Evolutionary conservation across 805 yeast species (phyloP).

Genomic region (Nakazawaea ambrosiae): DNA sequence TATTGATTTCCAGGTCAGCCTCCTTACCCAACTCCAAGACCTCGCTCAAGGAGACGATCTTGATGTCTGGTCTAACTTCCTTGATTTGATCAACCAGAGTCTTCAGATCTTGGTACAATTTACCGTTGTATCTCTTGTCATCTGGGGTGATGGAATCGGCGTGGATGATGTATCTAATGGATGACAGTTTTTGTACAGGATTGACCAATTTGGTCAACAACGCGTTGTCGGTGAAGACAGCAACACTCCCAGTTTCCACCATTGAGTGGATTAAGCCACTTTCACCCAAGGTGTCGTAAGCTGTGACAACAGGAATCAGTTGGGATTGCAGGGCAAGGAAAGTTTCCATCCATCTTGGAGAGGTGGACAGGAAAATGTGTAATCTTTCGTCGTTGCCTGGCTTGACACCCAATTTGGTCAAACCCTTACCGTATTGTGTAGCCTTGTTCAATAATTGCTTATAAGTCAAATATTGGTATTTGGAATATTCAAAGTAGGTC

Average conservation of each 20-base stretch:
- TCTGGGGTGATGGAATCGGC: constrained; percentile 49
- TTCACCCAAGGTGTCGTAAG: constrained; percentile 93
- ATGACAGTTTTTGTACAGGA: constrained; percentile 60
- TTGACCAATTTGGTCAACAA: constrained; percentile 59
- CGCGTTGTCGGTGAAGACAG: constrained; percentile 77
- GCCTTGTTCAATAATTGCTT: constrained; percentile 45
- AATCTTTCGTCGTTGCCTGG: constrained; percentile 56
- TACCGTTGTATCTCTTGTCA: constrained; percentile 62
- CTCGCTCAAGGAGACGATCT: constrained; percentile 59
- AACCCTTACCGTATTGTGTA: constrained; percentile 63
- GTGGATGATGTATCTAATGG: constrained; percentile 66
- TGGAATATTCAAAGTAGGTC: constrained; percentile 75
- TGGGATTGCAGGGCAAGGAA: constrained; percentile 76
- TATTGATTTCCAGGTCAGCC: constrained; percentile 31
- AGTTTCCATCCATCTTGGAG: constrained; percentile 85
- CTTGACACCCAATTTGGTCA: constrained; percentile 61
- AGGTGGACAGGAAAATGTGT: constrained; percentile 85
- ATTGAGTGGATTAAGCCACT: constrained; percentile 81
- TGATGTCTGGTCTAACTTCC: constrained; percentile 70
- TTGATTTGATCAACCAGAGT: constrained; percentile 52
- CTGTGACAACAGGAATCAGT: constrained; percentile 83
- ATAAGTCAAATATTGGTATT: constrained; percentile 62
- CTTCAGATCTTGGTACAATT: constrained; percentile 48
- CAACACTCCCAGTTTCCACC: constrained; percentile 71
- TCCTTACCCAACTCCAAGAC: constrained; percentile 55